phyloP scores from a whole-genome alignment of 768 basidiomycete genomes.

The Dentipellis fragilis region DNA sequence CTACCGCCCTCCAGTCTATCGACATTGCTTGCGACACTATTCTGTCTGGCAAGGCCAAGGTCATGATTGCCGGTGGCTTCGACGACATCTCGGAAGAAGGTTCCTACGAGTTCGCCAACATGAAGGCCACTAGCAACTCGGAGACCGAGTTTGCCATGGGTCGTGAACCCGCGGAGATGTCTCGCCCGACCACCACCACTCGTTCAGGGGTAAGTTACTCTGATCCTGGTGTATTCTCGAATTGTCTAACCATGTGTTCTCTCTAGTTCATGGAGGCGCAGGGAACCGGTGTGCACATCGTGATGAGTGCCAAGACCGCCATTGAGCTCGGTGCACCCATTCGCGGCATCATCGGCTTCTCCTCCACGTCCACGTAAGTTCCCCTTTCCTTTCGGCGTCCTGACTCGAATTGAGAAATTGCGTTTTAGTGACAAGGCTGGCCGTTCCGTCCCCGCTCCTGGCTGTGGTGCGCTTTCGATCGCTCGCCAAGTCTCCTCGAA shows the following conservation, averaged over 20 bases:
- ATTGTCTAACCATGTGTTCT: slow-evolving; percentile 1
- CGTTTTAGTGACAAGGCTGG: slow-evolving; percentile 87
- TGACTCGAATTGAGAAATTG: not conserved
- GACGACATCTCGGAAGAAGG: slow-evolving; percentile 98
- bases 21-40: slow-evolving; percentile 98
- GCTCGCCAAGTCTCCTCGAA: slow-evolving; percentile 79
- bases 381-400: not conserved
- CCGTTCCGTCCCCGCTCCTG: slow-evolving; percentile 94
- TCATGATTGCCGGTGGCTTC: slow-evolving; percentile 98
- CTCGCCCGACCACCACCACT: slow-evolving; percentile 91
- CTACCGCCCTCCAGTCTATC: slow-evolving; percentile 93
- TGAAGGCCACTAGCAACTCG: slow-evolving; percentile 98
- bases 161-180: slow-evolving; percentile 98
- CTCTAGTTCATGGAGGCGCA: slow-evolving; percentile 89
- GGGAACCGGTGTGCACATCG: slow-evolving; percentile 92
- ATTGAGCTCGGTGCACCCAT: slow-evolving; percentile 90
- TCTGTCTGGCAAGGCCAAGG: slow-evolving; percentile 91
- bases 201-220: slow-evolving; percentile 69
- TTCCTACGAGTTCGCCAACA: slow-evolving; percentile 98
- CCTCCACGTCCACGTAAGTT: slow-evolving; percentile 88
- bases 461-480: slow-evolving; percentile 82
- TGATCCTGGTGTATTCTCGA: slow-evolving; percentile 3
- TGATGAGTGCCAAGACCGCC: slow-evolving; percentile 96
- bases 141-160: slow-evolving; percentile 98
- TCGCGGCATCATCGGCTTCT: slow-evolving; percentile 89